Base-by-base conservation (phyloP, 768 basidiomycete genomes). In the Myochromella boudieri region DNA sequence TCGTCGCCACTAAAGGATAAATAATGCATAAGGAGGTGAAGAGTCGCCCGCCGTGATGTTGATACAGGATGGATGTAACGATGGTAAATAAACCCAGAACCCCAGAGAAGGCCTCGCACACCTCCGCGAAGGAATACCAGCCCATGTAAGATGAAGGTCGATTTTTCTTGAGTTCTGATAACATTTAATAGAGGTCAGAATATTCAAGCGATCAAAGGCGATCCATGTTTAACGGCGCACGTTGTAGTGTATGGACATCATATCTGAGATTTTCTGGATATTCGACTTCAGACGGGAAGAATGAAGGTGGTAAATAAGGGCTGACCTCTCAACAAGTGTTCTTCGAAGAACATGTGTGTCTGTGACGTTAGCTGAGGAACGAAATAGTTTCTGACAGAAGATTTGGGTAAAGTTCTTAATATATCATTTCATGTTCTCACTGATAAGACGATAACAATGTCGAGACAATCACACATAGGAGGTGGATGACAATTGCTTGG, bases 201-300 rank as follows among this genome's bases (percentile, higher is more conserved):
- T 24, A n/a, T 17, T 11, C 3, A 21, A 25, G 14, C 6, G 24
- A 39, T 2, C 14, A 22, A 27, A 9, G 4, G 15, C 32, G 6
- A 31, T 5, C 24, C 4, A 33, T 12, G 12, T 27, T n/a, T 5
- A 34, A 5, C n/a, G 14, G 15, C 50, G 17, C 29, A 55, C 54
- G 36, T 22, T 31, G 31, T 10, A 52, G 31, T 8, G 54, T 55
- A 15, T 43, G 47, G 18, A 46, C 47, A 36, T 55, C 54, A 22
- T 51, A 55, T 34, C 50, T 33, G 12, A 55, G 36, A 20, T 44
- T 42, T 15, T 55, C 54, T 52, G 20, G 6, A n/a, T n/a, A 12
- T 18, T 21, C 2, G 11, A 15, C 12, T 27, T 31, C 12, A 26
- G 9, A n/a, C 29, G 18, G 42, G 17, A 12, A 39, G 27, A 31